phyloP scores from a whole-genome alignment of 148 eudicot species.

The Linanthus parryae region DNA sequence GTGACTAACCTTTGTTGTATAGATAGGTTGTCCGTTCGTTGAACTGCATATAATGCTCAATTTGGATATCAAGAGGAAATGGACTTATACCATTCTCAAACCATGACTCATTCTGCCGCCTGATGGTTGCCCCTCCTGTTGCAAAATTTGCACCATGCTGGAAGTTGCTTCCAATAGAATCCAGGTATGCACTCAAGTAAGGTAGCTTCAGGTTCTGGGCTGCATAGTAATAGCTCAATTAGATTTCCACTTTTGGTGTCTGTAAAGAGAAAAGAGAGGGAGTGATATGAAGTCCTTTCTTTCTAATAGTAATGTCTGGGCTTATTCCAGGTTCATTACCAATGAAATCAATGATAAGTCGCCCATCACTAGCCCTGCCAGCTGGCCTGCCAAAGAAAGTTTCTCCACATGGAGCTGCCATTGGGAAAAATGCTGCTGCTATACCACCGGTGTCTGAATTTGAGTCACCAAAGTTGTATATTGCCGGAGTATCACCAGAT shows the following conservation, averaged over 20 bases:
- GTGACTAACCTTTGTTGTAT: constrained; percentile 34
- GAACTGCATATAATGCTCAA: constrained; percentile 64
- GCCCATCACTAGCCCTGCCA: not conserved
- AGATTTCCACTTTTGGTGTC: no score
- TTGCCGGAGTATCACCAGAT: not conserved
- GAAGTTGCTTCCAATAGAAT: constrained; percentile 32
- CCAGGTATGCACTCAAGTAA: constrained; percentile 36
- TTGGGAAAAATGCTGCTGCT: not conserved
- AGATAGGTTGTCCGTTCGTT: constrained; percentile 46
- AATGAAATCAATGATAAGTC: constrained; percentile 9
- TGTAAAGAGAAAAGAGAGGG: no score
- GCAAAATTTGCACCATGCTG: constrained; percentile 49
- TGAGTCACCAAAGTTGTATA: constrained; percentile 12
- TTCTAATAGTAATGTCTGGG: no score
- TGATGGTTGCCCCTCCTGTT: constrained; percentile 46
- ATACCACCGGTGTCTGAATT: constrained; percentile 7
- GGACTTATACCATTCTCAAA: constrained; percentile 63
- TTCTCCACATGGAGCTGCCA: not conserved
- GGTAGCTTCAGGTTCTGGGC: constrained; percentile 33
- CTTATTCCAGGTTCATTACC: not conserved
- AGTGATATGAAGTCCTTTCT: no score
- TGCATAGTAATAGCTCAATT: constrained; percentile 6
- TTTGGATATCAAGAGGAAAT: constrained; percentile 70
- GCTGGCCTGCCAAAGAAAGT: not conserved
- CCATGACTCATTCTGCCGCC: constrained; percentile 51